Base-by-base conservation (phyloP, 305 asterid species). In the Fraxinus velutina region DNA sequence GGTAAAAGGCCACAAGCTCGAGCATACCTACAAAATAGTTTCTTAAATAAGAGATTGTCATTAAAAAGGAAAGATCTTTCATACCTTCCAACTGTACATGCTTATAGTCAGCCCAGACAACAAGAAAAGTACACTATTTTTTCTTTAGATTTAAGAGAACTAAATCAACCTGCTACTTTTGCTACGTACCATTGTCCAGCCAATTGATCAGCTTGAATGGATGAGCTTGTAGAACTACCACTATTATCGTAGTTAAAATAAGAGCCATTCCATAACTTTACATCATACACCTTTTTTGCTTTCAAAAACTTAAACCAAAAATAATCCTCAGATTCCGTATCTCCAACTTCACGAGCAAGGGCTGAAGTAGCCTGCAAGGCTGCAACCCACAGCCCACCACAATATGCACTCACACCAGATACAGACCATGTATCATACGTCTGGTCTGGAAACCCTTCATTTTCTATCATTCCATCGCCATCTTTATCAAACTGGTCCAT, bases 331-430 rank as follows among this genome's bases (percentile, higher is more conserved):
- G 93, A 92, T 75, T 90, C 93, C 82, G 89, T 88, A 73, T 96
- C 98, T 72, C 97, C 98, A 76, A 94, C 92, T 86, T 87, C 93
- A 75, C 83, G 84, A 73, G 99, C 99, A 79, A 96, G 89, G 7
- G 92, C 97, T 39, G 98, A 94, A 60, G 98, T 85, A 78, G 98
- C 98, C 88, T 96, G 98, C 86, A 96, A 82, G 21, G 98, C 99
- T 3, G 99, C 99, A 77, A 94, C 97, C 98, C 98, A 94, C n/a
- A 96, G 89, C 68, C 99, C 98, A 24, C 99, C 99, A 88, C 94
- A 89, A 77, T 96, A 96, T 4, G 98, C 99, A 90, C 99, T 96
- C 81, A 94, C 93, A 37, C 99, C 98, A 36, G 90, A 79, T 9
- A 92, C 98, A 37, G 95, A 89, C 99, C 99, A 96, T 29, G 93